Evolutionary conservation across 768 basidiomycete genomes (phyloP), one percentile per base, ranked within the genome.

Genomic region (Sporobolomyces pararoseus): DNA sequence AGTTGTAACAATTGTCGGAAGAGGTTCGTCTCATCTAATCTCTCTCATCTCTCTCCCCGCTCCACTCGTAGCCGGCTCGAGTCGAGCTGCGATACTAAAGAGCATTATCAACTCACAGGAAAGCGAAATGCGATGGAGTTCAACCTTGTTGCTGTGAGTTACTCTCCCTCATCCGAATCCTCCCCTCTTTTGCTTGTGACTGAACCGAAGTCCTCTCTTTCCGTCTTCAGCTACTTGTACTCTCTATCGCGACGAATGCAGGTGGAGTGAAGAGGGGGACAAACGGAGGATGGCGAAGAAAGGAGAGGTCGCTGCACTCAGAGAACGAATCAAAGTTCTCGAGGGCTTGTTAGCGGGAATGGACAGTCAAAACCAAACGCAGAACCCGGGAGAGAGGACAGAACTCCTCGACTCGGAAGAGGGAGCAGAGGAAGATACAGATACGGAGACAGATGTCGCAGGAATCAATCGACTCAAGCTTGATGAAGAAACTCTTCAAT

Each of bases 401-500:
- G 46, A 61, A 49, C 23, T 61, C 13, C 3, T 39, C 63, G 50
- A 53, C 5, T 64, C 19, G 7, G 37, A 49, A 14, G 57, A 67
- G 6, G 27, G 12, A 4, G 39, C 9, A 42, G 65, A 39, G 6
- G 21, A 46, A 25, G 53, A 37, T 29, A 44, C n/a, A 49, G 31
- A 35, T 34, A 14, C 32, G 9, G 21, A 10, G 21, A 31, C 9
- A 19, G 42, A 46, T 9, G 46, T 27, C 27, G 58, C 42, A 0
- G 70, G 58, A 7, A 10, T 67, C 1, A 63, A 51, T 37, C 49
- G 66, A 7, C 63, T 67, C 42, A 71, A 65, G 76, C 65, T 78
- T 23, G 75, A 76, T 49, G 76, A 68, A 16, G 70, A 73, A 47
- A 74, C 73, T 1, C 75, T 74, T 14, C 74, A 78, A 39, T 62